phyloP scores from a whole-genome alignment of 371 early-diverging fungal species.

The Mortierella sp. region DNA sequence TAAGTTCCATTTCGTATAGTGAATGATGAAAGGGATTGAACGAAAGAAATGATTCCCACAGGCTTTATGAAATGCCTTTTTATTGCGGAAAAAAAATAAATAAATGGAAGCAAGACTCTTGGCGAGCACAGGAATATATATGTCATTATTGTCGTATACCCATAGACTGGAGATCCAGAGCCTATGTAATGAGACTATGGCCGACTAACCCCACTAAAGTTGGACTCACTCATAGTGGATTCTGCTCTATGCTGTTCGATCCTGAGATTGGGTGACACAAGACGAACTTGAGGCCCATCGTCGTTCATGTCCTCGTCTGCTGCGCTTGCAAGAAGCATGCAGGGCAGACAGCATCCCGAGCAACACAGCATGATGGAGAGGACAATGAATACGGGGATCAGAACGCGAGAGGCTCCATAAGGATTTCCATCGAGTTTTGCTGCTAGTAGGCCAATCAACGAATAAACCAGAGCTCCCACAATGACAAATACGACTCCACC shows the following conservation, averaged over 20 bases:
- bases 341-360: constrained; percentile 82
- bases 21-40: background rate
- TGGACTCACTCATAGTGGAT: background rate
- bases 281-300: constrained; percentile 21
- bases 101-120: too few species aligned
- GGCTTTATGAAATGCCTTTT: background rate
- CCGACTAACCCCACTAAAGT: background rate
- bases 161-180: too few species aligned
- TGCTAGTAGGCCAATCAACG: constrained; percentile 80
- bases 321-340: constrained; percentile 42
- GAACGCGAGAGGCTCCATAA: constrained; percentile 71
- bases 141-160: background rate
- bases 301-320: constrained; percentile 11
- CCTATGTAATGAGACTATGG: too few species aligned
- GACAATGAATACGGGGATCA: constrained; percentile 87
- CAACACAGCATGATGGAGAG: constrained; percentile 76
- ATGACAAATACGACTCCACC: constrained; percentile 65
- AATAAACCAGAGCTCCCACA: constrained; percentile 70
- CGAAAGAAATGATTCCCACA: background rate
- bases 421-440: constrained; percentile 68
- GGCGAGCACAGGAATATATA: background rate
- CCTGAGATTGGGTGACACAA: constrained; percentile 22
- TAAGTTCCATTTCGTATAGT: constrained; percentile 13
- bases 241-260: background rate
- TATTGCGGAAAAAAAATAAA: too few species aligned